Conservation (phyloP, 1,139 yeast species). For the Lodderomyces margitis region DNA sequence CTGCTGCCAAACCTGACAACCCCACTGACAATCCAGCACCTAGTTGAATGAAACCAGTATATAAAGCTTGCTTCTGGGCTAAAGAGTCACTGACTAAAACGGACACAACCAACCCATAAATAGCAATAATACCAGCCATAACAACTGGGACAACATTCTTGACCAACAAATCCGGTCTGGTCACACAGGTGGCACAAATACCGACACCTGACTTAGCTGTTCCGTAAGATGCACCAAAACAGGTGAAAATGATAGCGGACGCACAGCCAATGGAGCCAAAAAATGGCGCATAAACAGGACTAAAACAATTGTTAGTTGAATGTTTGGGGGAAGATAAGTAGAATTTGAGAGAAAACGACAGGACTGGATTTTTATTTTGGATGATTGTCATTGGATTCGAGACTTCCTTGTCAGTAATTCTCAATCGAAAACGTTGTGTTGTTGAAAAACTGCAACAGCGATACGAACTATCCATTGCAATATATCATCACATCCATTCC, state of each 20-base stretch:
- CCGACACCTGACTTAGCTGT: conserved; percentile 99
- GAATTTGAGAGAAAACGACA: not conserved
- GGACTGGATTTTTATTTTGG: too few relatives aligned
- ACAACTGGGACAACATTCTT: conserved; percentile 92
- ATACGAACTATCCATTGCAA: too few relatives aligned
- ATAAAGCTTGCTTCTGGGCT: conserved; percentile 77
- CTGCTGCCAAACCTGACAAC: conserved; percentile 94
- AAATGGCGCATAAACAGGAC: conserved; percentile 88
- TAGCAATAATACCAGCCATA: conserved; percentile 99
- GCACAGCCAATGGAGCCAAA: conserved; percentile 99
- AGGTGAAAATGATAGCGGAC: conserved; percentile 96
- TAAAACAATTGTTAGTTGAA: conserved; percentile 18
- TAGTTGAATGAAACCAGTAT: conserved; percentile 96
- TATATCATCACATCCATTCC: too few relatives aligned
- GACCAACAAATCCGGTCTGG: conserved; percentile 94
- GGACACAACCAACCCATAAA: conserved; percentile 96
- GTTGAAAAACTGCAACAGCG: too few relatives aligned
- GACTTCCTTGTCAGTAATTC: not conserved
- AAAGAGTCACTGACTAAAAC: conserved; percentile 91
- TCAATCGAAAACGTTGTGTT: too few relatives aligned
- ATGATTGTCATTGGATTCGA: not conserved
- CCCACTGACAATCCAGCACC: conserved; percentile 99
- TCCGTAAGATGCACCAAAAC: conserved; percentile 99
- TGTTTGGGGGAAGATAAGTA: not conserved
- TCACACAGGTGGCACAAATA: conserved; percentile 96